A percentile compares a stretch with the other conserved stretches of the same genome.
Conservation (phyloP, 495 filamentous ascomycete genomes). For the Pseudevernia furfuracea region DNA sequence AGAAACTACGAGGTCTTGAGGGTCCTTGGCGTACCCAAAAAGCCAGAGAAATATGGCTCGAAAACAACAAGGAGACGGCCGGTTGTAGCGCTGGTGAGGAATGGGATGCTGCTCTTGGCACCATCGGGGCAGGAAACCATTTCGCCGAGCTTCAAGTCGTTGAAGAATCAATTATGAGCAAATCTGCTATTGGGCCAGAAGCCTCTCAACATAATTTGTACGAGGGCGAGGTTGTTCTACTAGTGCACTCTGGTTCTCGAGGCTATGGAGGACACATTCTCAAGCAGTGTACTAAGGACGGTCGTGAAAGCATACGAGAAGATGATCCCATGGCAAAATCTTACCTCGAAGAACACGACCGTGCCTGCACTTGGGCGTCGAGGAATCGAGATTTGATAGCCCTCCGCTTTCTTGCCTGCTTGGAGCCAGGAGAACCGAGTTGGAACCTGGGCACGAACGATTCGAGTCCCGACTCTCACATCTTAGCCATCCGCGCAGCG, state of each 20-base stretch:
- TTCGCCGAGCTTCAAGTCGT: conserved; percentile 33
- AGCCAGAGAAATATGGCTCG: conserved; percentile 31
- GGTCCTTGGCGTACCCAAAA: conserved; percentile 28
- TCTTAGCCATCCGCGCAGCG: conserved; percentile 8
- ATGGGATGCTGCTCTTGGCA: conserved; percentile 33
- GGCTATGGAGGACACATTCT: conserved; percentile 36
- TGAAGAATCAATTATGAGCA: conserved; percentile 19
- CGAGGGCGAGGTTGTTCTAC: conserved; percentile 33
- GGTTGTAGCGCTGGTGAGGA: conserved; percentile 22
- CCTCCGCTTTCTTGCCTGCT: conserved; percentile 31
- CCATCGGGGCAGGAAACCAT: conserved; percentile 37
- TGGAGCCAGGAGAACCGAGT: conserved; percentile 27
- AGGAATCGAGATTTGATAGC: conserved; percentile 35
- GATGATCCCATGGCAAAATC: conserved; percentile 18
- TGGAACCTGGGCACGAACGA: conserved; percentile 24
- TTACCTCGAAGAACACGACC: conserved; percentile 32
- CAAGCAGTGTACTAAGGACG: conserved; percentile 24
- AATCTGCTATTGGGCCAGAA: neutral
- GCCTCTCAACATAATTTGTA: conserved; percentile 15
- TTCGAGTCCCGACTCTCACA: neutral
- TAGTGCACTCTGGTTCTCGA: conserved; percentile 36
- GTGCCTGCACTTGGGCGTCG: conserved; percentile 34
- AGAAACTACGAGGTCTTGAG: conserved; percentile 33
- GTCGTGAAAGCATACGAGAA: conserved; percentile 23
- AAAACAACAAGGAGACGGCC: conserved; percentile 9